Base-by-base conservation (phyloP, 495 filamentous ascomycete species). In the Tuber calosporum region DNA sequence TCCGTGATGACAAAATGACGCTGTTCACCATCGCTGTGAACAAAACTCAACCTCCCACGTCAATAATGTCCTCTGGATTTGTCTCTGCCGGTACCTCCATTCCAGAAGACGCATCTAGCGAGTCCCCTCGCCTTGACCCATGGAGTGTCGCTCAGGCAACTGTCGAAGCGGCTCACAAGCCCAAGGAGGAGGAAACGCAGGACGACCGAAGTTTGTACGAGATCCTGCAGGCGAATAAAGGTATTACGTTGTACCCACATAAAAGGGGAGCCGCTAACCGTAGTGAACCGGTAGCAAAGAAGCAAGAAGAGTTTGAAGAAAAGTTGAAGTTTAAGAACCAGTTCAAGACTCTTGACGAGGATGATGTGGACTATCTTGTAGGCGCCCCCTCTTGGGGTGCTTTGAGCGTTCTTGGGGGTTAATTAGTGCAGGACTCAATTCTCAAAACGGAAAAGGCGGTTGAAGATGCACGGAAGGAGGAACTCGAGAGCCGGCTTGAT, bases 221-320 rank as follows among this genome's bases (percentile, higher is more conserved):
- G 68, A 88, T 94, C 8, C 83, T 99, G 69, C 90, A 98, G 84
- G 91, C 90, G 72, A 98, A 98, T 82, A 98, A 98, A 89, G 93
- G 93, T 96, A 84, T 83, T 83, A 84, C 39, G 26, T 30, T 13
- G 4, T 30, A n/a, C 34, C 17, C 34, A 37, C 19, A 20, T 53
- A 3, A n/a, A 19, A 22, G 73, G 72, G 66, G 75, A 71, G 75
- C 79, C 13, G 53, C 53, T 62, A 62, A 62, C 34, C 26, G 80
- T 78, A 72, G 45, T 76, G 75, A 76, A 37, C 68, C 67, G 80
- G 71, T 67, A 95, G 93, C 91, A 81, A 93, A 93, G 76, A 98
- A 98, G 83, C 93, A 98, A 84, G 94, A 96, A 80, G 93, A 92
- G 69, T 97, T 97, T 82, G 94, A 97, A 83, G 96, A 99, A 83